Conservation (phyloP, 345 rosid species). For the Combretum micranthum region DNA sequence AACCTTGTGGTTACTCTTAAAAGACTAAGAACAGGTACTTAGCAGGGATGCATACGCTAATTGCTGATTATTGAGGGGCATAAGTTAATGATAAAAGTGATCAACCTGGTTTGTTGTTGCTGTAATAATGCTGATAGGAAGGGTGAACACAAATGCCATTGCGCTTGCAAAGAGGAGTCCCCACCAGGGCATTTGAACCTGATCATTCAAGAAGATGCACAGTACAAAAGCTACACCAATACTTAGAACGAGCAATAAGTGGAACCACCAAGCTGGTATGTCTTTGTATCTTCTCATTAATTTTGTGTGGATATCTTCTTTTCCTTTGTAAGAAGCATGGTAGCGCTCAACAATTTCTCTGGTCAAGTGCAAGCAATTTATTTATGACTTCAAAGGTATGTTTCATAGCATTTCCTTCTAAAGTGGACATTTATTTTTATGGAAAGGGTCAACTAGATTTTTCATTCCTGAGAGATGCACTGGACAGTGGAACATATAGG, state of each 20-base stretch:
- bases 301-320: constrained; percentile 76
- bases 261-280: constrained; percentile 93
- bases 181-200: constrained; percentile 98
- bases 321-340: constrained; percentile 54
- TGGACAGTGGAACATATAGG: too few species aligned
- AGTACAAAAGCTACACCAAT: constrained; percentile 48
- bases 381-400: background rate
- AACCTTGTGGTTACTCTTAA: too few species aligned
- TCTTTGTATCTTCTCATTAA: constrained; percentile 70
- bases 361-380: constrained; percentile 8
- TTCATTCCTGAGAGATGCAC: too few species aligned
- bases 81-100: background rate
- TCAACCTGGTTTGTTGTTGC: constrained; percentile 88
- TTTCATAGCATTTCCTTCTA: background rate
- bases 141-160: constrained; percentile 75
- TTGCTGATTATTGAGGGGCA: background rate
- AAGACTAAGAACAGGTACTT: too few species aligned
- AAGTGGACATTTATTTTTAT: too few species aligned
- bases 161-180: constrained; percentile 68
- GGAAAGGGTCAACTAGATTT: too few species aligned
- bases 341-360: constrained; percentile 65
- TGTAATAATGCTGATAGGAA: constrained; percentile 80
- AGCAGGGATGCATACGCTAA: too few species aligned
- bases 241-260: constrained; percentile 37
- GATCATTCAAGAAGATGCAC: constrained; percentile 58